Conservation (phyloP, 805 yeast species). For the Tetrapisispora nanseiensis region DNA sequence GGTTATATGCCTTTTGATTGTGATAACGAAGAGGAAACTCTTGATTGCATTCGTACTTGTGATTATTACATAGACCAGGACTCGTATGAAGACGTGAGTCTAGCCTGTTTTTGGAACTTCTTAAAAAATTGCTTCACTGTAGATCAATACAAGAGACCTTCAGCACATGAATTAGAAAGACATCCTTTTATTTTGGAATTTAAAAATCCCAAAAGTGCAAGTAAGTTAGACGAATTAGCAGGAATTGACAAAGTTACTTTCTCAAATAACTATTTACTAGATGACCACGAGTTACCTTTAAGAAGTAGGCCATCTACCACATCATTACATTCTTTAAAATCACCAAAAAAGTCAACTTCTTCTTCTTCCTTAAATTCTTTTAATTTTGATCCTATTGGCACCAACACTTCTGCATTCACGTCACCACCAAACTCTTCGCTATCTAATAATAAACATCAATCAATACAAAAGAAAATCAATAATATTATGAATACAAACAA, state of each 20-base stretch:
- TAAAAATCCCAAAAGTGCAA: neutral
- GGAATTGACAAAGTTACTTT: neutral
- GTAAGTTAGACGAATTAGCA: neutral
- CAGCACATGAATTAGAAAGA: slow-evolving; percentile 34
- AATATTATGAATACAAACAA: neutral
- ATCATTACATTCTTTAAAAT: slow-evolving; percentile 12
- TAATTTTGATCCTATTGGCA: neutral
- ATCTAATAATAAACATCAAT: neutral
- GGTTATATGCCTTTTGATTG: slow-evolving; percentile 76
- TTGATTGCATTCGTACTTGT: slow-evolving; percentile 44
- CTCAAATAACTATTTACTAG: neutral
- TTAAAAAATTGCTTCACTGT: slow-evolving; percentile 42
- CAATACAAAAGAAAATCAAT: neutral
- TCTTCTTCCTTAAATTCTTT: slow-evolving; percentile 4
- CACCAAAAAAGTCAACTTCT: slow-evolving; percentile 17
- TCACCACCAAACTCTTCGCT: slow-evolving; percentile 15
- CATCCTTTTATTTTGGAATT: slow-evolving; percentile 33
- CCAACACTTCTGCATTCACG: slow-evolving; percentile 20
- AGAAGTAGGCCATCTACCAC: slow-evolving; percentile 1
- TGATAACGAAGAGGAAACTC: slow-evolving; percentile 58
- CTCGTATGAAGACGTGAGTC: slow-evolving; percentile 40
- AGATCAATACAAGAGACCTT: slow-evolving; percentile 38
- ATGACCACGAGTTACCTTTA: neutral
- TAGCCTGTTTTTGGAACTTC: slow-evolving; percentile 45
- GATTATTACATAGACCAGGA: slow-evolving; percentile 56